Evolutionary conservation across 345 rosid genomes (phyloP), one percentile per base, ranked within the genome.

Genomic region (Linum lewisii): DNA sequence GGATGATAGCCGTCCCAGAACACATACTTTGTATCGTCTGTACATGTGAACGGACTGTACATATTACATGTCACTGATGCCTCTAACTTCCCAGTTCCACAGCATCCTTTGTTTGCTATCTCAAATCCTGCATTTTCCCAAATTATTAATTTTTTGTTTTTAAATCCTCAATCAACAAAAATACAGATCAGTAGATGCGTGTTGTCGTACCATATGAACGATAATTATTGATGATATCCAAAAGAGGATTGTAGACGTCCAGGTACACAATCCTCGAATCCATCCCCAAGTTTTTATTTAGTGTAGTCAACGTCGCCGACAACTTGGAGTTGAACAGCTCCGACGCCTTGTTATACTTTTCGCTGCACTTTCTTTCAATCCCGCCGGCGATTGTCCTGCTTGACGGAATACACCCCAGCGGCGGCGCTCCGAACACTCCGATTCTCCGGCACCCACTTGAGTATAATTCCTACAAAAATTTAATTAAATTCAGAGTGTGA

Each of bases 1-100:
- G 56, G 56, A 52, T 52, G 56, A 24, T 20, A 52, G 56, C 24
- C 56, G 56, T 52, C 56, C 56, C 56, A 52, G 7, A 52, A 52
- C 0, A 52, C 7, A 52, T 52, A 52, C 24, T 52, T 24, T 1
- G 56, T n/a, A 21, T 10, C 56, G 20, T 52, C 25, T 19, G 16
- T 13, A 52, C 56, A 52, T 11, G 56, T 52, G 56, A 52, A 52
- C 1, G 56, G 56, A 15, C 25, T 52, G 24, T 52, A 52, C 20
- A 15, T 21, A 21, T 52, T 52, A 21, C 56, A 52, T 10, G 25
- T 20, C 25, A 52, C 56, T 1, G 56, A 52, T 24, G 25, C 56
- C 56, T 52, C 56, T 19, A 52, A 6, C 7, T 19, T 52, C 56
- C 56, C 56, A 2, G 56, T 52, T 10, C 56, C 56, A 21, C 56